These are phyloP conservation scores for Schizosaccharomyces versatilis DNA, from an alignment of 1,139 yeast species.

Conservation along the genomic window DNA sequence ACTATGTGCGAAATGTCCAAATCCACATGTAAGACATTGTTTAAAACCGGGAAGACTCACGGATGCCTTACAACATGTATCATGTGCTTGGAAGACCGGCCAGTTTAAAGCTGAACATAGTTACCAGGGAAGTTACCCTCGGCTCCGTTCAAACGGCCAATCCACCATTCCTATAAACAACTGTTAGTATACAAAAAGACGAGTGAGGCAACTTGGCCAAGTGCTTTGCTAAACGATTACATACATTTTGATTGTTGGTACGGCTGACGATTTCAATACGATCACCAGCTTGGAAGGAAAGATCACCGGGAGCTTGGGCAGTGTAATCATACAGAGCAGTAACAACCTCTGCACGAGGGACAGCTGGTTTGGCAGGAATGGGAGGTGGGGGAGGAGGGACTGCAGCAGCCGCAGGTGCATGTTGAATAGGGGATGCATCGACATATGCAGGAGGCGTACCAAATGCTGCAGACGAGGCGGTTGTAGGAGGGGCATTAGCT, in stretches of 20 bases:
- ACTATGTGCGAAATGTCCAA: too few relatives aligned
- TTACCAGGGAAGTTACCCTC: constrained; percentile 91
- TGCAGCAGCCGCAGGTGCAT: constrained; percentile 10
- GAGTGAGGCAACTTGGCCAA: neutral
- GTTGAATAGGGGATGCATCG: neutral
- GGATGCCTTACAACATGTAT: too few relatives aligned
- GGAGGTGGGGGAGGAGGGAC: constrained; percentile 19
- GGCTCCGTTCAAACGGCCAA: constrained; percentile 68
- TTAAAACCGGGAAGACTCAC: too few relatives aligned
- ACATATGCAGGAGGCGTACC: neutral
- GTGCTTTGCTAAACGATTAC: constrained; percentile 17
- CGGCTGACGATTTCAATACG: constrained; percentile 62
- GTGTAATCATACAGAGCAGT: constrained; percentile 57
- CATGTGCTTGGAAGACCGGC: too few relatives aligned
- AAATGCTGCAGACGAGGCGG: constrained; percentile 13
- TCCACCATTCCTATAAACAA: constrained; percentile 59
- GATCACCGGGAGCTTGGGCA: constrained; percentile 77
- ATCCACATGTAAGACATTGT: too few relatives aligned
- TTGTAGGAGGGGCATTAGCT: constrained; percentile 13
- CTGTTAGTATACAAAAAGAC: neutral
- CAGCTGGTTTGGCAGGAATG: constrained; percentile 22
- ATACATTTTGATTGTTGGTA: constrained; percentile 44
- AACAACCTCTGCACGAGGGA: constrained; percentile 30
- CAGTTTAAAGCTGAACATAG: constrained; percentile 42
- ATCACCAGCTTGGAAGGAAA: constrained; percentile 71